A percentile compares a stretch with the other conserved stretches of the same genome.
These are phyloP conservation scores for Arthrobotrys musiformis DNA, from an alignment of 2,329 filamentous ascomycete genomes.

Conservation along the genomic window DNA sequence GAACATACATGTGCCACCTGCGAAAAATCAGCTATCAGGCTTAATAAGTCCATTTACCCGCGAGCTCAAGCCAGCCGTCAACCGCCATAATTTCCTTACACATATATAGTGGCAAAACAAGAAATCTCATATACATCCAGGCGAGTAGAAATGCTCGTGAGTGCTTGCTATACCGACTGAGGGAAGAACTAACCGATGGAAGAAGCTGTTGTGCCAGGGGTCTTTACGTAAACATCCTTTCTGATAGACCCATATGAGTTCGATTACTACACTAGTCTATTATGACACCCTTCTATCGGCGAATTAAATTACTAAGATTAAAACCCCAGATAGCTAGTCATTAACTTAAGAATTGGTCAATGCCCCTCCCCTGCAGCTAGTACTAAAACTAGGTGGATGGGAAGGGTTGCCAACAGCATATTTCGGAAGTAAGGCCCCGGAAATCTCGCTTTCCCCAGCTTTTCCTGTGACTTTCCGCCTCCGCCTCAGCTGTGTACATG, in stretches of 20 bases:
- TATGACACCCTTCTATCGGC: constrained; percentile 7
- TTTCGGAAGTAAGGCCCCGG: not conserved
- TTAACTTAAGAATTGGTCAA: constrained; percentile 13
- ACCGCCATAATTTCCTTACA: constrained; percentile 2
- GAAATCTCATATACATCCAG: not conserved
- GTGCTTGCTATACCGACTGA: no score
- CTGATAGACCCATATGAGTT: not conserved
- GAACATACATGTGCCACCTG: constrained; percentile 5
- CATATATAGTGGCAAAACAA: not conserved
- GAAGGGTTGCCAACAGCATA: not conserved
- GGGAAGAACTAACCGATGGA: not conserved
- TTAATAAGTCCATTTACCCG: constrained; percentile 45
- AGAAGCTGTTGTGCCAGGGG: no score
- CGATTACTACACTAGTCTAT: no score
- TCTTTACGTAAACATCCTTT: constrained; percentile 14
- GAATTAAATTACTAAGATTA: constrained; percentile 3
- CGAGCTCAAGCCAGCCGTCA: not conserved
- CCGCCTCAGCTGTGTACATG: not conserved
- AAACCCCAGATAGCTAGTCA: no score
- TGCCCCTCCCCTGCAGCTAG: not conserved
- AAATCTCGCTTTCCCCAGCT: constrained; percentile 11
- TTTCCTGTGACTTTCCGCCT: no score
- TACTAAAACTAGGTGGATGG: not conserved
- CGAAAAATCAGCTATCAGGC: constrained; percentile 21
- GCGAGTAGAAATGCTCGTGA: not conserved